Conservation (phyloP, 2,329 filamentous ascomycete species). For the Stagonosporopsis vannaccii region DNA sequence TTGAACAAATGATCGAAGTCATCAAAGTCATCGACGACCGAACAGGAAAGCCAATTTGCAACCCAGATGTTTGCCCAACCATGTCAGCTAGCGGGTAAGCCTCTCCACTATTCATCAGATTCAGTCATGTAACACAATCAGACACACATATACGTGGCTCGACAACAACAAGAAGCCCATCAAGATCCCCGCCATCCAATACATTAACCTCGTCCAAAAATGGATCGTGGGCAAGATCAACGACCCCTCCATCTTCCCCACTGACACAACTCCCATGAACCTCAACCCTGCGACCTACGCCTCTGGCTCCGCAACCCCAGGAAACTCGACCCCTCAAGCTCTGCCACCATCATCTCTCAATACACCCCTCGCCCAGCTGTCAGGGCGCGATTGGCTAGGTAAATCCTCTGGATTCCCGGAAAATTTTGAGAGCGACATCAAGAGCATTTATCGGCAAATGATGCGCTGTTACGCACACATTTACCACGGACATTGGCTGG, state of each 20-base stretch:
- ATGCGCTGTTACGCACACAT: conserved; percentile 63
- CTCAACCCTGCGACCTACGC: conserved; percentile 67
- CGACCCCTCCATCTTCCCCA: conserved; percentile 88
- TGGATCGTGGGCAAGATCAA: conserved; percentile 98
- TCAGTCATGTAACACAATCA: conserved; percentile 14
- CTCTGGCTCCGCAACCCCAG: conserved; percentile 59
- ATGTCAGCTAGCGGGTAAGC: conserved; percentile 93
- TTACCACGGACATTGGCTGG: conserved; percentile 61
- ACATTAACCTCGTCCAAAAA: conserved; percentile 94
- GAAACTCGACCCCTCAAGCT: conserved; percentile 52
- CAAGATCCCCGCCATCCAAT: conserved; percentile 89
- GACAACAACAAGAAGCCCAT: conserved; percentile 87
- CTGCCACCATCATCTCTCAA: conserved; percentile 56
- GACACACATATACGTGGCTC: conserved; percentile 96
- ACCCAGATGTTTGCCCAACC: conserved; percentile 80
- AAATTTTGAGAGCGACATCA: conserved; percentile 74
- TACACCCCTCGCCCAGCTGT: conserved; percentile 67
- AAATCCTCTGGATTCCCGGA: conserved; percentile 77
- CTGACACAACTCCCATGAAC: conserved; percentile 75
- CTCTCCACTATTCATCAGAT: neutral
- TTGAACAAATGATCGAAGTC: conserved; percentile 88
- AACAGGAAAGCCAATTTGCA: conserved; percentile 79
- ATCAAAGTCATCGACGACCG: conserved; percentile 86
- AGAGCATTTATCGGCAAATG: conserved; percentile 67
- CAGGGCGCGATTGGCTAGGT: conserved; percentile 81